These are phyloP conservation scores for Lentinula sp. DNA, from an alignment of 768 basidiomycete genomes.

Conservation along the genomic window DNA sequence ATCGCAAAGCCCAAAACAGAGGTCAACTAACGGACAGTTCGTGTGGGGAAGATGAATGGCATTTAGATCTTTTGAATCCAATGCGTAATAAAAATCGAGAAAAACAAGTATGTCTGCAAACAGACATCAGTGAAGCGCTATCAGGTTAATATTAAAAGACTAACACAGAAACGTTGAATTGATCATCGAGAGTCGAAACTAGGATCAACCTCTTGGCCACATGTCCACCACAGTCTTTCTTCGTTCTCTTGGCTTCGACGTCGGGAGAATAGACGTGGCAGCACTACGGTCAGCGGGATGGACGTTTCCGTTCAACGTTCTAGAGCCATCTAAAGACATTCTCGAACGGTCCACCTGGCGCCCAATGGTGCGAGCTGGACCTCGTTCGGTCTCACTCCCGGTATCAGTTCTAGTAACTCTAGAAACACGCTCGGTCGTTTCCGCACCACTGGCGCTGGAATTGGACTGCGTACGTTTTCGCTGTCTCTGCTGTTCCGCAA, in stretches of 20 bases:
- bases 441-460: conserved; percentile 19
- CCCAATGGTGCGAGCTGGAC: conserved; percentile 31
- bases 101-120: not conserved
- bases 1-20: conserved; percentile 5
- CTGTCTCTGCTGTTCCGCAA: conserved; percentile 7
- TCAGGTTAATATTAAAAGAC: not conserved
- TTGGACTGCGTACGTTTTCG: conserved; percentile 22
- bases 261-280: conserved; percentile 24
- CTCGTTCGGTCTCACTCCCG: conserved; percentile 44
- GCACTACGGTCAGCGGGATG: conserved; percentile 38
- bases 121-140: not conserved
- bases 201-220: conserved; percentile 1
- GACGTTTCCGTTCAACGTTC: conserved; percentile 20
- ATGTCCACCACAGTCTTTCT: conserved; percentile 48
- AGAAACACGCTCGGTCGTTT: not conserved
- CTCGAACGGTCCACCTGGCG: conserved; percentile 22
- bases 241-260: conserved; percentile 29
- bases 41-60: not conserved
- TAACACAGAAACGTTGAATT: not conserved
- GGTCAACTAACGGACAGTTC: not conserved
- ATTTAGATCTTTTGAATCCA: not conserved
- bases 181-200: not conserved
- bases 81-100: conserved; percentile 3
- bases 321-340: conserved; percentile 40
- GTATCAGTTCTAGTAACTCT: conserved; percentile 24